Evolutionary conservation across 2,329 filamentous ascomycete genomes (phyloP).

Genomic region (Dothideomycetes sp.): DNA sequence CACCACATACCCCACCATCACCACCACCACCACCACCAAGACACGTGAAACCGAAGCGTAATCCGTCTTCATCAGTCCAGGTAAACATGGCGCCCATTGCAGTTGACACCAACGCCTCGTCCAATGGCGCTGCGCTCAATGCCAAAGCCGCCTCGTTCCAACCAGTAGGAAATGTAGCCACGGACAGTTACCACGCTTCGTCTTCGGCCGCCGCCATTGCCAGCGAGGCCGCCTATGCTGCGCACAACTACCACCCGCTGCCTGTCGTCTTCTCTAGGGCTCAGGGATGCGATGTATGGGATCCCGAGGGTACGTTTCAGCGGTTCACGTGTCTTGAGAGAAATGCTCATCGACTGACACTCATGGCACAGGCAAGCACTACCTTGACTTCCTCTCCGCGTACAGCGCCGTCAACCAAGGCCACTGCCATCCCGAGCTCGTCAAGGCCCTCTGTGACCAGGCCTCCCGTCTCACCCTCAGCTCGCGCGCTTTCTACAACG

Average conservation of each 20-base stretch:
- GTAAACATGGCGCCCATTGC: slow-evolving; percentile 24
- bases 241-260: slow-evolving; percentile 97
- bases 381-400: slow-evolving; percentile 94
- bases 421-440: slow-evolving; percentile 91
- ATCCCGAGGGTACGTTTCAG: slow-evolving; percentile 62
- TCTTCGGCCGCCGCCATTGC: slow-evolving; percentile 72
- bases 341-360: background rate
- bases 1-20: slow-evolving; percentile 1
- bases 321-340: background rate
- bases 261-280: slow-evolving; percentile 87
- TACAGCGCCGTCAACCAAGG: slow-evolving; percentile 98
- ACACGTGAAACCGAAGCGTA: background rate
- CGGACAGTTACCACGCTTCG: slow-evolving; percentile 54
- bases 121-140: slow-evolving; percentile 21
- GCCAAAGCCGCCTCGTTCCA: slow-evolving; percentile 31
- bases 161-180: slow-evolving; percentile 23
- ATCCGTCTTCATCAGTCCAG: background rate
- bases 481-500: slow-evolving; percentile 93
- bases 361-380: slow-evolving; percentile 48
- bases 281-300: slow-evolving; percentile 83
- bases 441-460: slow-evolving; percentile 83
- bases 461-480: slow-evolving; percentile 82
- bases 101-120: slow-evolving; percentile 17
- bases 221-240: slow-evolving; percentile 72
- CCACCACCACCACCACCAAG: background rate